These are phyloP conservation scores for Alloascoidea hylecoeti DNA, from an alignment of 805 yeast genomes.

Conservation along the genomic window DNA sequence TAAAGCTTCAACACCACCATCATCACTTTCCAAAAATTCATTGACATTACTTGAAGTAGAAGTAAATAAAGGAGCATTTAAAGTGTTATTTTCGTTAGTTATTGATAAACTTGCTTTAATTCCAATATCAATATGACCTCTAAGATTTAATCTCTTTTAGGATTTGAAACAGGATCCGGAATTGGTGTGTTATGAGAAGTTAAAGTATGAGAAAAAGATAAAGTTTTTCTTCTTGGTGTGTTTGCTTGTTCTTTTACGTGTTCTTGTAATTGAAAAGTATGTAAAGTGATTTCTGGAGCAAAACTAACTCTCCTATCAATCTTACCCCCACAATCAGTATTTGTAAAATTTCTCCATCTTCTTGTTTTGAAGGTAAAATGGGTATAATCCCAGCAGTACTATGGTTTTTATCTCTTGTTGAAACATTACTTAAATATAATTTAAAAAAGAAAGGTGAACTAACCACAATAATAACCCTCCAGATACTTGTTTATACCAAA, in stretches of 20 bases:
- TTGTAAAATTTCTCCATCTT: constrained; percentile 5
- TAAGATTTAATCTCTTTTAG: too few species aligned
- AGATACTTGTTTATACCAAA: too few species aligned
- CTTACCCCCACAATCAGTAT: constrained; percentile 1
- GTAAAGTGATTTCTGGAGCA: constrained; percentile 62
- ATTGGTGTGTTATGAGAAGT: neutral
- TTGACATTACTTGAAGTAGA: neutral
- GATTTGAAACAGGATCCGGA: too few species aligned
- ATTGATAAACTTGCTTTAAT: too few species aligned
- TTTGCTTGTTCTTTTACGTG: constrained; percentile 3
- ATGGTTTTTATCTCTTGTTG: constrained; percentile 15
- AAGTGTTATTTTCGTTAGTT: too few species aligned
- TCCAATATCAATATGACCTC: too few species aligned
- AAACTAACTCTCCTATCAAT: constrained; percentile 51
- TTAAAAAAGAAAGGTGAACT: too few species aligned
- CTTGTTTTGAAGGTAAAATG: constrained; percentile 8
- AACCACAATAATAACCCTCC: too few species aligned
- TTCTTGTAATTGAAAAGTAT: constrained; percentile 19
- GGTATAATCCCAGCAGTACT: constrained; percentile 23
- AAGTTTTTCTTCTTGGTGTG: constrained; percentile 14
- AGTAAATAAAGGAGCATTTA: neutral
- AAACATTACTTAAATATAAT: too few species aligned
- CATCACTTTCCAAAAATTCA: constrained; percentile 8
- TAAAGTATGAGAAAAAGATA: constrained; percentile 17
- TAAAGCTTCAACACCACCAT: constrained; percentile 9